Evolutionary conservation across 129 eudicot species (phyloP).

Genomic region (Flaveria bidentis): DNA sequence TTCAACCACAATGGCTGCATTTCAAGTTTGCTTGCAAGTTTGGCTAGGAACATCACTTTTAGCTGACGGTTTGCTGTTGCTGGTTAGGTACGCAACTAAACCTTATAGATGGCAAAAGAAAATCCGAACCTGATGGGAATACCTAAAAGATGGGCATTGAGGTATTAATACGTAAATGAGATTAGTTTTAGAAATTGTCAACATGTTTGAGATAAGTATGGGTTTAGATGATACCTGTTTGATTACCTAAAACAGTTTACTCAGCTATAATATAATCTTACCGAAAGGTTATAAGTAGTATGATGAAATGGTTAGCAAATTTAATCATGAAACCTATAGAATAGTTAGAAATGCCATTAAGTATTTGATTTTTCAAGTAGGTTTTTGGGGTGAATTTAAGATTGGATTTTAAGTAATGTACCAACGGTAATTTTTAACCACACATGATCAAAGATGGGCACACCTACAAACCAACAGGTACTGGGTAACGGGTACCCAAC

Average conservation of each 20-base stretch:
- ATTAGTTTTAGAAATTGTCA: neutral
- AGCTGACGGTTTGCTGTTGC: slow-evolving; percentile 78
- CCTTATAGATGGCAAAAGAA: neutral
- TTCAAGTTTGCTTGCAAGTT: slow-evolving; percentile 70
- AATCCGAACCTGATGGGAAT: neutral
- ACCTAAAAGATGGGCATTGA: neutral
- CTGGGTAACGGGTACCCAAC: too few relatives aligned
- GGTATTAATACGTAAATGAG: neutral
- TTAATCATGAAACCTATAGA: too few relatives aligned
- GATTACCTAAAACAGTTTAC: neutral
- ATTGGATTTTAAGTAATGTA: neutral
- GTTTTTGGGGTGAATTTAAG: neutral
- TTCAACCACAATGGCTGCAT: slow-evolving; percentile 65
- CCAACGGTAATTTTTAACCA: neutral
- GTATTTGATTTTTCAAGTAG: neutral
- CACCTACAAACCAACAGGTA: neutral
- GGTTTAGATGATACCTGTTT: neutral
- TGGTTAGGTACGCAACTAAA: slow-evolving; percentile 50
- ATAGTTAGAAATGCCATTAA: too few relatives aligned
- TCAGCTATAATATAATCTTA: neutral
- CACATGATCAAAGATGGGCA: neutral
- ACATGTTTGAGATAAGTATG: too few relatives aligned
- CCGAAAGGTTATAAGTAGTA: neutral
- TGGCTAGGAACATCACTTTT: slow-evolving; percentile 67
- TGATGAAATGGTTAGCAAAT: neutral